Base-by-base conservation (phyloP, 2,329 filamentous ascomycete genomes). In the Boeremia exigua region DNA sequence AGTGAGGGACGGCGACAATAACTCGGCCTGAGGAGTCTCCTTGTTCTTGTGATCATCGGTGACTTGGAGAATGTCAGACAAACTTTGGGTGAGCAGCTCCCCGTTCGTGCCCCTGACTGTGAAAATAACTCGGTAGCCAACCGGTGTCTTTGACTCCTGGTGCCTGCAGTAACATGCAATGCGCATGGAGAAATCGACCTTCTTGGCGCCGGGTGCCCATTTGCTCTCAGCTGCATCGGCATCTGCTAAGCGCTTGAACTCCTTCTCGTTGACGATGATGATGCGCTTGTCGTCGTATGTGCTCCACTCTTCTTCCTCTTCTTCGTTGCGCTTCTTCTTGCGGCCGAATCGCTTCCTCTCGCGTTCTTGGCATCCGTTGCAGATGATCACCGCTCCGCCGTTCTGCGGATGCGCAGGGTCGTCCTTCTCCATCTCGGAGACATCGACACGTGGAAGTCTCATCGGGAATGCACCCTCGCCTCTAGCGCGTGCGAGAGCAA, bases 81-180 rank as follows among this genome's bases (percentile, higher is more conserved):
- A 88, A 48, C 88, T 86, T 76, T 99, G 94, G 6, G 92, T 90
- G 38, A 98, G 80, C 29, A 96, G 79, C 39, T 87, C 86, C 66
- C 88, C 90, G 60, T 86, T 80, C 69, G 86, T 86, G 75, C 97
- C 91, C 71, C 93, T 96, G 69, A 99, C 83, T 1, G 94, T 98
- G 76, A 98, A 96, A 60, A 99, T 96, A 67, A 98, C 92, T 67
- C 81, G 84, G 77, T 97, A 99, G 1, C 94, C 94, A 8, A 68
- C 61, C 1, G 71, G 71, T 63, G 89, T 81, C 79, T 98, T 98
- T 77, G 98, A 95, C 56, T 89, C 87, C 67, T 98, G 94, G 72
- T 99, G 94, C 17, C 94, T 87, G 77, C 94, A 98, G 77, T 98
- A 99, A 75, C 94, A 99, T 23, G 93, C 92, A 68, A 99, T 97